phyloP scores from a whole-genome alignment of 305 asterid species.

The Striga hermonthica region DNA sequence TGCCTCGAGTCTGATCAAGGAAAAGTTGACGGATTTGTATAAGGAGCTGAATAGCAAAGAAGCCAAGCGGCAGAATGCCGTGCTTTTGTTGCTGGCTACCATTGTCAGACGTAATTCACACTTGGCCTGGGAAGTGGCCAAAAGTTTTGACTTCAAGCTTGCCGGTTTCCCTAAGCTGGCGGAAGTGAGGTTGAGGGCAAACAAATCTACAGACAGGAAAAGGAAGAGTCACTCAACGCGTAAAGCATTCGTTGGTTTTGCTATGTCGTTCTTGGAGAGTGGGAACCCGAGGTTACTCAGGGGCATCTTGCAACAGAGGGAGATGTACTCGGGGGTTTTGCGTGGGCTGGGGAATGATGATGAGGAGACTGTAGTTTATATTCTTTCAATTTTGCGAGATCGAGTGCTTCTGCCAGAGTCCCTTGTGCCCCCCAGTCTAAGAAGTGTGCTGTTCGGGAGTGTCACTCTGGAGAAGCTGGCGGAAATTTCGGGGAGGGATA shows the following conservation, averaged over 20 bases:
- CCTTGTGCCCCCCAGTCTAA: slow-evolving; percentile 67
- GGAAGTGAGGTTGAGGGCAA: slow-evolving; percentile 55
- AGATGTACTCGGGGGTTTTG: slow-evolving; percentile 86
- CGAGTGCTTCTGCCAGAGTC: slow-evolving; percentile 75
- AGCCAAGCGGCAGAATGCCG: slow-evolving; percentile 63
- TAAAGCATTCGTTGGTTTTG: slow-evolving; percentile 71
- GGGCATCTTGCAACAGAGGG: slow-evolving; percentile 79
- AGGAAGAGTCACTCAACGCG: slow-evolving; percentile 60
- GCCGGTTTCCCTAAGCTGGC: slow-evolving; percentile 54
- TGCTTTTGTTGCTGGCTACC: slow-evolving; percentile 58
- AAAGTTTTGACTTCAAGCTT: slow-evolving; percentile 66
- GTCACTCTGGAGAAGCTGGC: slow-evolving; percentile 82
- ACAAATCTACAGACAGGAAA: slow-evolving; percentile 42
- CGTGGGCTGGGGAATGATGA: slow-evolving; percentile 86
- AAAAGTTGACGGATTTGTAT: slow-evolving; percentile 64
- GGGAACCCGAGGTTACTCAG: slow-evolving; percentile 80
- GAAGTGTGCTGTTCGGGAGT: slow-evolving; percentile 94
- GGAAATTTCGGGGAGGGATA: slow-evolving; percentile 61
- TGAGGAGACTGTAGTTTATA: slow-evolving; percentile 61
- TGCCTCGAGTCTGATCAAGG: slow-evolving; percentile 53
- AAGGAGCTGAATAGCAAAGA: slow-evolving; percentile 75
- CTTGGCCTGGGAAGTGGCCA: slow-evolving; percentile 77
- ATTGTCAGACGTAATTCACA: slow-evolving; percentile 62
- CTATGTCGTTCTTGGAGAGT: slow-evolving; percentile 76
- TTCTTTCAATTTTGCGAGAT: slow-evolving; percentile 57